Evolutionary conservation across 2,329 filamentous ascomycete genomes (phyloP), one percentile per base, ranked within the genome.

Genomic region (Ophiostoma novo-ulmi): DNA sequence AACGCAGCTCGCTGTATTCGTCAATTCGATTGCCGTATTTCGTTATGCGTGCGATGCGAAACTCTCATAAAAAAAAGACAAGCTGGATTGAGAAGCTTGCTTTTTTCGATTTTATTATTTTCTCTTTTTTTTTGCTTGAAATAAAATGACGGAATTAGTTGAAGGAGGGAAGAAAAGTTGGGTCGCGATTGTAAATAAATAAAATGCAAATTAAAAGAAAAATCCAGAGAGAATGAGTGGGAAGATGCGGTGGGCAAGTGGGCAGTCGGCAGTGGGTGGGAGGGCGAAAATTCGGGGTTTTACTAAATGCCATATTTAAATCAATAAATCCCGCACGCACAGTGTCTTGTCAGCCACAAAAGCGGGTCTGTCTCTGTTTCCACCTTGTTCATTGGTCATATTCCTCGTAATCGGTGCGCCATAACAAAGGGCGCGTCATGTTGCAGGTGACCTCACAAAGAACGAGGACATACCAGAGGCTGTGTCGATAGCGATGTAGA

Each of bases 61-160:
- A n/a, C 48, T 55, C 22, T 58, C 52, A 65, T 41, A 55, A 64
- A 11, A 48, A 63, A 38, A 10, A 64, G 31, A 4, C 36, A 39
- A 41, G 63, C 63, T 38, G 20, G 36, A 65, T 39, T 48, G 61
- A 36, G 36, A 65, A 8, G 67, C 61, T 70, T 68, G 36, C 36
- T 58, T 72, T 71, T 71, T 71, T 71, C 68, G 70, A 70, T 71
- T 71, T 70, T 44, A 39, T 70, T 71, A 71, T 72, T 72, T 72
- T 44, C n/a, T 64, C 68, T 68, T 72, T 72, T 70, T 71, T 72
- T 72, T 72, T 63, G 44, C 48, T 61, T 35, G 63, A 70, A 72
- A 71, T 71, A 68, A 26, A 72, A 71, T 69, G 64, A 17, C 52
- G 26, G 69, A 72, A 72, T 69, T 66, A n/a, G 22, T 39, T 36